These are phyloP conservation scores for Hymenoscyphus repandus DNA, from an alignment of 2,329 filamentous ascomycete species.

Conservation along the genomic window DNA sequence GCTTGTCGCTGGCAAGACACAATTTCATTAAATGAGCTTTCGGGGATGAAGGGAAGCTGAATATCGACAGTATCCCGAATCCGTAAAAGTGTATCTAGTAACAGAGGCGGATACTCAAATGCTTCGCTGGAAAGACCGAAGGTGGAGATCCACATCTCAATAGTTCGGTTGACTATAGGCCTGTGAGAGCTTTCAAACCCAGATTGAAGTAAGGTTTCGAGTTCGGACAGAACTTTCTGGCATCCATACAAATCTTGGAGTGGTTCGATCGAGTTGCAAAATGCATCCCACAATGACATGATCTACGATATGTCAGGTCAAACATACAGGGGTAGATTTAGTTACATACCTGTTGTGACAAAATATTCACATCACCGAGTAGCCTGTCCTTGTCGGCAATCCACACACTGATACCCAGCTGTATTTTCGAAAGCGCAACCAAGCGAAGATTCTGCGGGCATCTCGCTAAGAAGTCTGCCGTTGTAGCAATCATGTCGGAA, in stretches of 20 bases:
- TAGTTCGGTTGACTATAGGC: slow-evolving; percentile 48
- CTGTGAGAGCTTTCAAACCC: slow-evolving; percentile 54
- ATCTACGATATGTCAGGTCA: slow-evolving; percentile 36
- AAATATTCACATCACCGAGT: slow-evolving; percentile 36
- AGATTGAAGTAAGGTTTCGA: slow-evolving; percentile 51
- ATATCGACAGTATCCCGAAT: slow-evolving; percentile 52
- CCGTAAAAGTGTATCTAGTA: slow-evolving; percentile 58
- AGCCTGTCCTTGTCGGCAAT: slow-evolving; percentile 50
- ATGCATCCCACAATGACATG: slow-evolving; percentile 44
- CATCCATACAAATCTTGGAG: slow-evolving; percentile 33
- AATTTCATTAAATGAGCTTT: slow-evolving; percentile 32
- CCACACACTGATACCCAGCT: slow-evolving; percentile 59
- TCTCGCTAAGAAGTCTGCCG: slow-evolving; percentile 34
- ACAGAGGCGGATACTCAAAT: slow-evolving; percentile 57
- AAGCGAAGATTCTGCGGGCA: slow-evolving; percentile 42
- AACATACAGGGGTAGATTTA: slow-evolving; percentile 3
- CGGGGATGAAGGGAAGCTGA: slow-evolving; percentile 42
- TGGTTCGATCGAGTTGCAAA: slow-evolving; percentile 35
- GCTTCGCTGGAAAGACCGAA: slow-evolving; percentile 53
- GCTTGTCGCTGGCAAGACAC: slow-evolving; percentile 14
- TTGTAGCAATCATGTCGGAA: slow-evolving; percentile 44
- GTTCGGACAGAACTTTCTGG: slow-evolving; percentile 41
- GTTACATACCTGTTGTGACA: slow-evolving; percentile 42
- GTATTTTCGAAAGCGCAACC: slow-evolving; percentile 53
- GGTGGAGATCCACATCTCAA: slow-evolving; percentile 63